Conservation (phyloP, 495 filamentous ascomycete species). For the Penicillium egyptiacum region DNA sequence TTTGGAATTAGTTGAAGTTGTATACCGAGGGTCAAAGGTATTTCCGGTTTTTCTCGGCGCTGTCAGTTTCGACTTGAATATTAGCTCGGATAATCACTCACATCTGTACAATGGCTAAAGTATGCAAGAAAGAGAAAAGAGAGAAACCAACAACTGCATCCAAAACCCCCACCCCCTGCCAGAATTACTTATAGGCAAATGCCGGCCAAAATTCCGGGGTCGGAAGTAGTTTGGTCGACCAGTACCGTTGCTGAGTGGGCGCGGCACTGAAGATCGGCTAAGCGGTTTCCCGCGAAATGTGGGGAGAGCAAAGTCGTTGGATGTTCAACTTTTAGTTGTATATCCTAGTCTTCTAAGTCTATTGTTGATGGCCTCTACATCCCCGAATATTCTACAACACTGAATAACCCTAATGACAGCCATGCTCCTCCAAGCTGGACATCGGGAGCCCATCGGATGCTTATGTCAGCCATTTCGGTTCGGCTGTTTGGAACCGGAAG, state of each 20-base stretch:
- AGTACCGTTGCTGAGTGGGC: constrained; percentile 26
- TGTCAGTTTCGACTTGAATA: not conserved
- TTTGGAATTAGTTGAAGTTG: constrained; percentile 1
- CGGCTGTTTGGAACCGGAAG: not conserved
- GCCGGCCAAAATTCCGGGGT: constrained; percentile 38
- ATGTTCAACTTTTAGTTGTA: not conserved
- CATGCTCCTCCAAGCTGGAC: not conserved
- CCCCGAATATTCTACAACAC: not conserved
- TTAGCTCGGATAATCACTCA: not conserved
- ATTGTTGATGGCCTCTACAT: not conserved
- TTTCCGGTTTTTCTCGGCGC: constrained; percentile 11
- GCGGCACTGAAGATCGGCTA: constrained; percentile 50
- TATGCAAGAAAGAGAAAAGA: constrained; percentile 5
- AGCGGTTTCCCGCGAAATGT: constrained; percentile 38
- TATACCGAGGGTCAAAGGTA: constrained; percentile 5
- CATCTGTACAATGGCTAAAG: constrained; percentile 14
- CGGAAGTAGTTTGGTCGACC: constrained; percentile 27
- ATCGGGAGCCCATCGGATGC: not conserved
- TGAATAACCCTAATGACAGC: not conserved
- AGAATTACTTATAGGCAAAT: constrained; percentile 25
- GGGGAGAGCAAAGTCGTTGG: not conserved
- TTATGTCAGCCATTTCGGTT: constrained; percentile 11
- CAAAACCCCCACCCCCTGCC: constrained; percentile 9
- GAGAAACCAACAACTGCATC: constrained; percentile 5
- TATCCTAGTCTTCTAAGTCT: not conserved